Conservation (phyloP, 2,329 filamentous ascomycete genomes). For the Dendrostoma leiphaemia region DNA sequence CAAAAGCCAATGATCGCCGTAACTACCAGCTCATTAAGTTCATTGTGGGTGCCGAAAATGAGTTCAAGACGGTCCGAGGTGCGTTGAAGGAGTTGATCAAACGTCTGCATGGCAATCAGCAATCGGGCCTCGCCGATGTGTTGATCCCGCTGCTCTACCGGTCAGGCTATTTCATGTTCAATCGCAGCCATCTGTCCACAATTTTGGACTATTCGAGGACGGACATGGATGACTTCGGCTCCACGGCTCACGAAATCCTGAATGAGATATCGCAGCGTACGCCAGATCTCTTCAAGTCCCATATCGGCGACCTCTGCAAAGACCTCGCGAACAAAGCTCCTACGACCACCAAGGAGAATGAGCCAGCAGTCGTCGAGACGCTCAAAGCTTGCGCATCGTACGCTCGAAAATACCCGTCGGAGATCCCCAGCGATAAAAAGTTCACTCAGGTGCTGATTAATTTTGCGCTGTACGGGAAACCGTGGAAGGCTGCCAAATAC, state of each 20-base stretch:
- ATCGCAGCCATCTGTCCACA: constrained; percentile 86
- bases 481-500: constrained; percentile 85
- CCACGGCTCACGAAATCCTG: constrained; percentile 81
- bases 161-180: constrained; percentile 82
- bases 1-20: constrained; percentile 84
- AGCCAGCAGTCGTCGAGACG: constrained; percentile 77
- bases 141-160: constrained; percentile 81
- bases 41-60: constrained; percentile 78
- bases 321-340: constrained; percentile 81
- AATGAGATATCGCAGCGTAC: constrained; percentile 89
- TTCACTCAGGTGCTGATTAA: constrained; percentile 78
- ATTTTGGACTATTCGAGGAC: constrained; percentile 87
- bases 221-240: constrained; percentile 74
- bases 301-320: constrained; percentile 87
- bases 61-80: constrained; percentile 87
- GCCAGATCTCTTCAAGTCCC: constrained; percentile 87
- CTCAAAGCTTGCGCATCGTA: constrained; percentile 93
- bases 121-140: constrained; percentile 70
- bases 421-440: constrained; percentile 77
- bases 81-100: constrained; percentile 88
- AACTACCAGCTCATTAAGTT: constrained; percentile 88
- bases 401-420: constrained; percentile 78
- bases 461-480: constrained; percentile 80
- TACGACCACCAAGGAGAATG: constrained; percentile 63
- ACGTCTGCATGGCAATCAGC: constrained; percentile 68